Conservation (phyloP, 2,329 filamentous ascomycete genomes). For the Botrytis fabae region DNA sequence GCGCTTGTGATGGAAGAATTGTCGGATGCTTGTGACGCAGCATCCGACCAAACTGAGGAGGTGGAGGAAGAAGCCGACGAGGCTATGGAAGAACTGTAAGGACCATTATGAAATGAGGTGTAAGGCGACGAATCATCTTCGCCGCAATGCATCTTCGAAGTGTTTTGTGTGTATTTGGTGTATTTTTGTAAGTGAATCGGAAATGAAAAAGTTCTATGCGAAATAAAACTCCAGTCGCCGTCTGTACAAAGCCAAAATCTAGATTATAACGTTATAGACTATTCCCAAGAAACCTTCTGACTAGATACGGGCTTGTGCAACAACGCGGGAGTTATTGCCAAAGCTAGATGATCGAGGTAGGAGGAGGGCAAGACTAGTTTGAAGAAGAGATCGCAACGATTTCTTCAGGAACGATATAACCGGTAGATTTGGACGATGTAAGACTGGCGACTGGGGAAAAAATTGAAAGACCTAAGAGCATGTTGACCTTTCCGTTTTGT, state of each 20-base stretch:
- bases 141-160: constrained; percentile 59
- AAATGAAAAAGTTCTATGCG: constrained; percentile 26
- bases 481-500: constrained; percentile 47
- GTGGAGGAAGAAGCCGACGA: constrained; percentile 75
- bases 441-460: constrained; percentile 62
- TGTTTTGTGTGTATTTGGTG: constrained; percentile 44
- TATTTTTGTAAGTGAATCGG: constrained; percentile 3
- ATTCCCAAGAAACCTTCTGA: constrained; percentile 46
- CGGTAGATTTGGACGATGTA: constrained; percentile 54
- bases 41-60: constrained; percentile 75
- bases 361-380: constrained; percentile 45
- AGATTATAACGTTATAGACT: constrained; percentile 47
- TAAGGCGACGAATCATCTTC: constrained; percentile 55
- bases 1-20: constrained; percentile 64
- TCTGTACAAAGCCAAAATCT: constrained; percentile 50
- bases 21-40: constrained; percentile 68
- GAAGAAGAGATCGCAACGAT: constrained; percentile 39
- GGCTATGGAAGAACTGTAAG: constrained; percentile 70
- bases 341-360: constrained; percentile 49
- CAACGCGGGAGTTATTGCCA: constrained; percentile 38
- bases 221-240: constrained; percentile 55
- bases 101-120: constrained; percentile 52
- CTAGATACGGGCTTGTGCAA: constrained; percentile 45
- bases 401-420: constrained; percentile 58
- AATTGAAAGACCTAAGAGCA: constrained; percentile 57